Evolutionary conservation across 2,329 filamentous ascomycete species (phyloP).

Genomic region (Mariannaea elegans): DNA sequence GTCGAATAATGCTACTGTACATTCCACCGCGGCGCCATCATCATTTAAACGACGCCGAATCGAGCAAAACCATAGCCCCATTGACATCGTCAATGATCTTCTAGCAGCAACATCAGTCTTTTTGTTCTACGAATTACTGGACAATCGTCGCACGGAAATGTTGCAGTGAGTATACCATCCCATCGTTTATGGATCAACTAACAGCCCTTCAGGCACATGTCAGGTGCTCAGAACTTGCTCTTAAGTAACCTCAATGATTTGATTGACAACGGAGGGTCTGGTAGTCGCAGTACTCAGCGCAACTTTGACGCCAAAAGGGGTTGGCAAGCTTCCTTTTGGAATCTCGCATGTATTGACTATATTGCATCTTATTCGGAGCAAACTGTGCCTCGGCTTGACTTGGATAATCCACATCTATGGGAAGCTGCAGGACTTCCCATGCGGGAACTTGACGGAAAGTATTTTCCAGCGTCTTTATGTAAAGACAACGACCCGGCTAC

Average conservation of each 20-base stretch:
- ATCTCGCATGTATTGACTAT: slow-evolving; percentile 6
- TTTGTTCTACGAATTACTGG: background rate
- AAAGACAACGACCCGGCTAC: too few species aligned
- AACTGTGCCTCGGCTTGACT: background rate
- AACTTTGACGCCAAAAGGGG: background rate
- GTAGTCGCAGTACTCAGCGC: background rate
- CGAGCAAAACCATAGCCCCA: too few species aligned
- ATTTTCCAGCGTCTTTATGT: background rate
- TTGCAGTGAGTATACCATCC: background rate
- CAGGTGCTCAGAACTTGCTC: slow-evolving; percentile 2
- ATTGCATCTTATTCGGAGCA: background rate
- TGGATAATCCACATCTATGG: background rate
- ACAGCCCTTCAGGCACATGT: background rate
- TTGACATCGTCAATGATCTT: background rate
- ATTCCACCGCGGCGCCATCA: too few species aligned
- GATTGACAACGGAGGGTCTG: background rate
- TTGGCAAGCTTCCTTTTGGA: slow-evolving; percentile 13
- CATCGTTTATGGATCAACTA: background rate
- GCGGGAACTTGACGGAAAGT: background rate
- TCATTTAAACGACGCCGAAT: too few species aligned
- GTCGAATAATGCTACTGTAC: too few species aligned
- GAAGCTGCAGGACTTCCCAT: slow-evolving; percentile 5
- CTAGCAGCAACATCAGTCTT: background rate
- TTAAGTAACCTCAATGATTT: background rate
- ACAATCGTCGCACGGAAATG: background rate